Evolutionary conservation across 2,329 filamentous ascomycete species (phyloP), one percentile per base, ranked within the genome.

Genomic region (Apiospora rasikravindrae): DNA sequence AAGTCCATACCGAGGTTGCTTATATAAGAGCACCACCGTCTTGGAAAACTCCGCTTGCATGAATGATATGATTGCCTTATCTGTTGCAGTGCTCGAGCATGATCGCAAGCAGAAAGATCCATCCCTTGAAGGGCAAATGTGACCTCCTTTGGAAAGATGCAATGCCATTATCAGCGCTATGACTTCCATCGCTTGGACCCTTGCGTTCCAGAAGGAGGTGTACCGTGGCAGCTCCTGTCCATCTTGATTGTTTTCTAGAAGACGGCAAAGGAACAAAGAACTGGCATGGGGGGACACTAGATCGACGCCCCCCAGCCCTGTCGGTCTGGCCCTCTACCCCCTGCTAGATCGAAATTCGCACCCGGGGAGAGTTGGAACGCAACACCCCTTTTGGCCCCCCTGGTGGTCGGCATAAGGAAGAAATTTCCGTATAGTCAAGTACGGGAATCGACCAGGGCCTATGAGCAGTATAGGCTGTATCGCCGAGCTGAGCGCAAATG

Each of bases 321-420:
- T 29, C 33, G 33, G 57, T 64, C 57, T 64, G 57, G 33, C 57
- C 57, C 40, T n/a, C 19, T 64, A 40, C 57, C 57, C 53, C 57
- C 57, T 64, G 57, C 57, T 64, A 64, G 57, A 64, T 64, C 57
- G 57, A 40, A 64, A n/a, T 64, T 64, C 57, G 57, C 57, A 64
- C 57, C 57, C 33, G 33, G 57, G 33, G 57, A 29, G 37, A 40
- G 57, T 64, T 64, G 33, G 57, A 64, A 64, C 57, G 22, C 40
- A 64, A 37, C 57, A 64, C 57, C 57, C 57, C 57, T 64, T 64
- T 64, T 64, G 33, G 22, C 57, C 57, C 40, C 44, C 57, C 33
- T 64, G 53, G 33, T 61, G 57, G 29, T 22, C 57, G 33, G 57
- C 57, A 64, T 61, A 33, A 64, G 57, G 33, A 22, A 33, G 33